These are phyloP conservation scores for Rubia balearica DNA, from an alignment of 305 asterid genomes.

Conservation along the genomic window DNA sequence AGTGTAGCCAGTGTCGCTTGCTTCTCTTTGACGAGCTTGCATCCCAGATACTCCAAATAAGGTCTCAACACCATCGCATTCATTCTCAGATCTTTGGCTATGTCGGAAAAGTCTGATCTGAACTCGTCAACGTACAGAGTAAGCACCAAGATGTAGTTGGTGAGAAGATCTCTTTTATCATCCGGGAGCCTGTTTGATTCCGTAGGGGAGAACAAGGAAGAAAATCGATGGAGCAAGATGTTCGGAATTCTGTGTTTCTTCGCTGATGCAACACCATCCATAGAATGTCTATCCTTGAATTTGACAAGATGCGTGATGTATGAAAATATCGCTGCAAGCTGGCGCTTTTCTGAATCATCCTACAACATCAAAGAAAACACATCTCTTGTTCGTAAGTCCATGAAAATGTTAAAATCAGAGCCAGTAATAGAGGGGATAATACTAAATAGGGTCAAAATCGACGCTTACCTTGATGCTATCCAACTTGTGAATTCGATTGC, in stretches of 20 bases:
- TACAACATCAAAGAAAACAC: constrained; percentile 20
- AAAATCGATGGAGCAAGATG: constrained; percentile 57
- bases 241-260: constrained; percentile 59
- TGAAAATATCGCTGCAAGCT: constrained; percentile 60
- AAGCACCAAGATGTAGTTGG: constrained; percentile 71
- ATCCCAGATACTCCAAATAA: constrained; percentile 59
- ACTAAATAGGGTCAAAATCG: neutral
- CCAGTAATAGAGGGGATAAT: neutral
- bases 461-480: constrained; percentile 44
- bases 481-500: constrained; percentile 52
- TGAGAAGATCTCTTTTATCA: constrained; percentile 49
- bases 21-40: constrained; percentile 61
- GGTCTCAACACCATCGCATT: constrained; percentile 28
- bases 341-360: constrained; percentile 46
- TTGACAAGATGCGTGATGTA: constrained; percentile 75
- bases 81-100: constrained; percentile 77
- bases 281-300: constrained; percentile 69
- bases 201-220: constrained; percentile 45
- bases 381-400: neutral
- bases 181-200: constrained; percentile 39
- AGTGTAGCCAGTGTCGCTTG: constrained; percentile 44
- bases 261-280: constrained; percentile 68
- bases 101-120: constrained; percentile 51
- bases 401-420: neutral
- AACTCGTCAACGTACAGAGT: constrained; percentile 66